A percentile compares a stretch with the other conserved stretches of the same genome.
phyloP scores from a whole-genome alignment of 2,329 filamentous ascomycete species.

The Stachybotrys elegans region DNA sequence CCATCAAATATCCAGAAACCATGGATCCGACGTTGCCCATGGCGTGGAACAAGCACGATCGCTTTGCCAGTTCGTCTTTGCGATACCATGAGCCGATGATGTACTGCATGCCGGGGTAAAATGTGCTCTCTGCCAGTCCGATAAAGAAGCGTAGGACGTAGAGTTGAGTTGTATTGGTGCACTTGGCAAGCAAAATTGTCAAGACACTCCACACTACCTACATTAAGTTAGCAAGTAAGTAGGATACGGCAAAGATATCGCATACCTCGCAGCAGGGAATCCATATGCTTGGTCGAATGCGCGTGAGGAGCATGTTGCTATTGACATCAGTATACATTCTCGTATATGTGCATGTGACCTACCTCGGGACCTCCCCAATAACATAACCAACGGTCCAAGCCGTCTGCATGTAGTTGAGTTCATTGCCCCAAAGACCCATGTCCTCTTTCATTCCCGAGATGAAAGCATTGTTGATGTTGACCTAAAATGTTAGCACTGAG shows the following conservation, averaged over 20 bases:
- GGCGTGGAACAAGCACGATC: constrained; percentile 36
- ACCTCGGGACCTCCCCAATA: constrained; percentile 34
- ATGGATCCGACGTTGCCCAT: constrained; percentile 21
- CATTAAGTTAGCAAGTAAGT: not conserved
- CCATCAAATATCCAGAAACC: constrained; percentile 27
- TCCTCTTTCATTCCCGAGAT: constrained; percentile 46
- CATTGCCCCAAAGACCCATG: constrained; percentile 35
- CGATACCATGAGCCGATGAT: constrained; percentile 39
- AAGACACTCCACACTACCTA: constrained; percentile 18
- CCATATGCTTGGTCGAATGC: constrained; percentile 33
- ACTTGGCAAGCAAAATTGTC: constrained; percentile 29
- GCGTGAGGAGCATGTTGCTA: constrained; percentile 29
- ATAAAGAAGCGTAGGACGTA: constrained; percentile 38
- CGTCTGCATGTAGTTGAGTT: constrained; percentile 47
- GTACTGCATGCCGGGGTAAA: constrained; percentile 33
- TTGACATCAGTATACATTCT: not conserved
- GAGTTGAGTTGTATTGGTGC: constrained; percentile 27
- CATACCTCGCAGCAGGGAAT: constrained; percentile 31
- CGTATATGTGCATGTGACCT: not conserved
- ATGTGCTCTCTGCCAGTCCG: constrained; percentile 32
- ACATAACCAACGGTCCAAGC: constrained; percentile 58
- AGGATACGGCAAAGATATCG: too few species aligned
- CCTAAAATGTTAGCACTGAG: constrained; percentile 5
- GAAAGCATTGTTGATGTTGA: constrained; percentile 32
- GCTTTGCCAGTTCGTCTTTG: constrained; percentile 36